These are phyloP conservation scores for Diversispora eburnea DNA, from an alignment of 192 early-diverging fungal species.

Conservation along the genomic window DNA sequence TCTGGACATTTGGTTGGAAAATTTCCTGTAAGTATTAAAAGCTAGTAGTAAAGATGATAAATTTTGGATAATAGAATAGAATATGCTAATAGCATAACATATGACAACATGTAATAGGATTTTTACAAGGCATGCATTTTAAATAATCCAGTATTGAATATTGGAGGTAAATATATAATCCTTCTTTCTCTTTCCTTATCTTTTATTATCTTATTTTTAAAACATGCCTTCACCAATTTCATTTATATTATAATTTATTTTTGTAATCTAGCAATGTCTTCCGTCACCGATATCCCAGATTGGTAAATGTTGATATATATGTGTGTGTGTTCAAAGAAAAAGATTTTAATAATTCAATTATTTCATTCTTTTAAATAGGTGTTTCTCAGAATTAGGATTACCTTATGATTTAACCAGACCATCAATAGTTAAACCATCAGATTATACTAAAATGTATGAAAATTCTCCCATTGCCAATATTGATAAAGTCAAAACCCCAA, in stretches of 20 bases:
- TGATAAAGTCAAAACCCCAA: constrained; percentile 56
- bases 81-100: no score
- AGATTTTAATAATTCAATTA: constrained; percentile 43
- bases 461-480: constrained; percentile 58
- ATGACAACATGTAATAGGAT: constrained; percentile 31
- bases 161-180: constrained; percentile 38
- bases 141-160: constrained; percentile 72
- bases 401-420: constrained; percentile 50
- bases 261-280: background rate
- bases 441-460: constrained; percentile 54
- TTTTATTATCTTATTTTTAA: background rate
- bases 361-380: constrained; percentile 74
- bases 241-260: background rate
- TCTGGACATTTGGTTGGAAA: constrained; percentile 52
- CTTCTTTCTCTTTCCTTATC: no score
- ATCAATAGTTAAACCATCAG: constrained; percentile 49
- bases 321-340: background rate
- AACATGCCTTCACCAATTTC: background rate
- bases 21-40: constrained; percentile 33
- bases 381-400: constrained; percentile 63
- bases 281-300: constrained; percentile 23
- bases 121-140: constrained; percentile 61
- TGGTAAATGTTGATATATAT: background rate
- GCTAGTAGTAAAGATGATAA: no score
- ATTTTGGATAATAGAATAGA: no score